A percentile compares a stretch with the other conserved stretches of the same genome.
These are phyloP conservation scores for Exophiala lecanii-corni DNA, from an alignment of 2,329 filamentous ascomycete genomes.

Conservation along the genomic window DNA sequence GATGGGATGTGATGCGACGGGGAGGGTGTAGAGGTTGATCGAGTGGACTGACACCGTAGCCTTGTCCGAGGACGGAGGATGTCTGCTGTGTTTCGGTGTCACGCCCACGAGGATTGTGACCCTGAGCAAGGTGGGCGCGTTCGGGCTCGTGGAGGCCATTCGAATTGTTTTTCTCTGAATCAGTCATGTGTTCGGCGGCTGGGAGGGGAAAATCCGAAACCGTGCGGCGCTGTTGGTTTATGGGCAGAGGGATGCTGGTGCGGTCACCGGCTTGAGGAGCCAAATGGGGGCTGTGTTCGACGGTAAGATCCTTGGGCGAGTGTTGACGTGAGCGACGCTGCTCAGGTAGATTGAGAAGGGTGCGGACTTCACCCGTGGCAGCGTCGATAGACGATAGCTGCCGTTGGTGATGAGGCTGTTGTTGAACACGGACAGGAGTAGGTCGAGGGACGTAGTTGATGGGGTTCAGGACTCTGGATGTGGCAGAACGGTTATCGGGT, in stretches of 20 bases:
- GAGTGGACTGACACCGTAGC: slow-evolving; percentile 24
- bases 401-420: slow-evolving; percentile 27
- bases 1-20: slow-evolving; percentile 23
- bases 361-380: slow-evolving; percentile 45
- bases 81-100: slow-evolving; percentile 14
- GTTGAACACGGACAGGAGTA: slow-evolving; percentile 43
- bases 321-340: slow-evolving; percentile 51
- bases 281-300: slow-evolving; percentile 40
- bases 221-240: slow-evolving; percentile 37
- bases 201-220: slow-evolving; percentile 7
- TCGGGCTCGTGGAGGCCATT: slow-evolving; percentile 19
- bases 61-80: slow-evolving; percentile 20
- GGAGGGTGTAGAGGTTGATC: slow-evolving; percentile 27
- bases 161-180: slow-evolving; percentile 16
- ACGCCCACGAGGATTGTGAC: slow-evolving; percentile 14
- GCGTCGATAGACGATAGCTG: slow-evolving; percentile 25
- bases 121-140: slow-evolving; percentile 13
- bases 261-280: slow-evolving; percentile 35
- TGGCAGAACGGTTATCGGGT: slow-evolving; percentile 31
- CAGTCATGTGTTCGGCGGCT: slow-evolving; percentile 15
- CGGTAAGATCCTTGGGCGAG: slow-evolving; percentile 43
- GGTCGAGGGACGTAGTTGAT: slow-evolving; percentile 56
- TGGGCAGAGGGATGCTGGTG: slow-evolving; percentile 51
- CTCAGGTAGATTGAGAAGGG: slow-evolving; percentile 55
- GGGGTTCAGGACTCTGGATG: slow-evolving; percentile 57